These are phyloP conservation scores for Pichia sp. DNA, from an alignment of 1,139 yeast genomes.

Conservation along the genomic window DNA sequence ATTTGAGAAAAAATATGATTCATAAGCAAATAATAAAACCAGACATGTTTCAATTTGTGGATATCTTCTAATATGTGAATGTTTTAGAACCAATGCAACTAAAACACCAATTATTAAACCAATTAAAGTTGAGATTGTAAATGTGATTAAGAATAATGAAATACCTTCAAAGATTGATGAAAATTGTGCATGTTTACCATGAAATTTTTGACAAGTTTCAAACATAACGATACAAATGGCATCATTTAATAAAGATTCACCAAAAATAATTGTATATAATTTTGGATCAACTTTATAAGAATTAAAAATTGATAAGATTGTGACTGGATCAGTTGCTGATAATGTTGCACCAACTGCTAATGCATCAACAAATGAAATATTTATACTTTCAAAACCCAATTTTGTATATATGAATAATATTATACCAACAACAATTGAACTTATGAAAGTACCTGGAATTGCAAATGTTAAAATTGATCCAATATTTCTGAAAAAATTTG, in stretches of 20 bases:
- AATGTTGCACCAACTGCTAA: slow-evolving; percentile 95
- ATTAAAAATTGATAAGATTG: slow-evolving; percentile 90
- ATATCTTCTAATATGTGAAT: slow-evolving; percentile 85
- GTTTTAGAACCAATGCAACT: slow-evolving; percentile 85
- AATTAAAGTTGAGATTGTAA: slow-evolving; percentile 85
- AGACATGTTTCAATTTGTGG: slow-evolving; percentile 96
- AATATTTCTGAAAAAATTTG: slow-evolving; percentile 85
- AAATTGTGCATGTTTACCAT: slow-evolving; percentile 73
- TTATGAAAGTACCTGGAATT: slow-evolving; percentile 91
- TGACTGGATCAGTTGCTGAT: slow-evolving; percentile 98
- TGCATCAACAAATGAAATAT: slow-evolving; percentile 91
- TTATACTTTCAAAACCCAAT: slow-evolving; percentile 80
- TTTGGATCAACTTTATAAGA: slow-evolving; percentile 98
- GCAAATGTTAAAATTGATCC: slow-evolving; percentile 93
- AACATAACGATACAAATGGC: slow-evolving; percentile 99
- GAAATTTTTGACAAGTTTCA: slow-evolving; percentile 96
- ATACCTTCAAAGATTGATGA: slow-evolving; percentile 87
- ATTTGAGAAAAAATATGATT: slow-evolving; percentile 93
- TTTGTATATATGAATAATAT: slow-evolving; percentile 87
- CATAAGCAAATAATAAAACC: slow-evolving; percentile 86
- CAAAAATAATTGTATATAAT: slow-evolving; percentile 91
- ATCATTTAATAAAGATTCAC: slow-evolving; percentile 91
- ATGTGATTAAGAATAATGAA: slow-evolving; percentile 88
- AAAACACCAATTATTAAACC: slow-evolving; percentile 84
- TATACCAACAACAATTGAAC: slow-evolving; percentile 82